phyloP scores from a whole-genome alignment of 306 rosid species.

The Gleditsia sinensis region DNA sequence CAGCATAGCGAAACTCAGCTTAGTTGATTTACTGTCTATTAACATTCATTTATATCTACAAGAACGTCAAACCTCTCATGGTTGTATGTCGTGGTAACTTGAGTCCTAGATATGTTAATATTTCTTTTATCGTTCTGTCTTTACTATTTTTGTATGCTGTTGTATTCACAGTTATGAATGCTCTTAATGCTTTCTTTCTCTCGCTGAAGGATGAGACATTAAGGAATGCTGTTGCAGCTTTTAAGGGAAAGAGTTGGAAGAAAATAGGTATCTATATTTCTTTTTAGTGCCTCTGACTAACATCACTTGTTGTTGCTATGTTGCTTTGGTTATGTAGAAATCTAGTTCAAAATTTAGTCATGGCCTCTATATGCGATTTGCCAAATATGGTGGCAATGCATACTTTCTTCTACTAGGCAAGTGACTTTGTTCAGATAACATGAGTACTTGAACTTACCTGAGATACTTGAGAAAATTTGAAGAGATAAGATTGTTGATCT shows the following conservation, averaged over 20 bases:
- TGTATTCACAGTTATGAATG: neutral
- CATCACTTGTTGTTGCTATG: conserved; percentile 17
- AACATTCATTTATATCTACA: neutral
- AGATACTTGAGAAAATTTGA: conserved; percentile 9
- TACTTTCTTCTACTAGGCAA: conserved; percentile 18
- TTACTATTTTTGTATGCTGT: neutral
- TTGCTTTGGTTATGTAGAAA: conserved; percentile 12
- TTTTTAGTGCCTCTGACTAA: neutral
- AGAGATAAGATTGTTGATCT: neutral
- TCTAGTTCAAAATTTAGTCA: conserved; percentile 15
- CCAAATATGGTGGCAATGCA: conserved; percentile 5
- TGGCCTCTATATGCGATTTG: conserved; percentile 18
- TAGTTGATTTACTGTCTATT: conserved; percentile 5
- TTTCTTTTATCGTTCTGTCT: neutral
- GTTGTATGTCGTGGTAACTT: neutral
- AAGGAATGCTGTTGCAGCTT: conserved; percentile 83
- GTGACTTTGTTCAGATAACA: conserved; percentile 1
- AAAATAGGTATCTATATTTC: conserved; percentile 75
- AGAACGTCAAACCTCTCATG: neutral
- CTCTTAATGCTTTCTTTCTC: conserved; percentile 19
- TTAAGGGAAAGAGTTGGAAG: conserved; percentile 96
- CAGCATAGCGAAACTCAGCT: conserved; percentile 25
- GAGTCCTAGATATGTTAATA: conserved; percentile 21
- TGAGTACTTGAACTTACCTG: neutral
- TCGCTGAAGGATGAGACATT: conserved; percentile 89